Conservation (phyloP, 768 basidiomycete genomes). For the Boletus eberwhitei region DNA sequence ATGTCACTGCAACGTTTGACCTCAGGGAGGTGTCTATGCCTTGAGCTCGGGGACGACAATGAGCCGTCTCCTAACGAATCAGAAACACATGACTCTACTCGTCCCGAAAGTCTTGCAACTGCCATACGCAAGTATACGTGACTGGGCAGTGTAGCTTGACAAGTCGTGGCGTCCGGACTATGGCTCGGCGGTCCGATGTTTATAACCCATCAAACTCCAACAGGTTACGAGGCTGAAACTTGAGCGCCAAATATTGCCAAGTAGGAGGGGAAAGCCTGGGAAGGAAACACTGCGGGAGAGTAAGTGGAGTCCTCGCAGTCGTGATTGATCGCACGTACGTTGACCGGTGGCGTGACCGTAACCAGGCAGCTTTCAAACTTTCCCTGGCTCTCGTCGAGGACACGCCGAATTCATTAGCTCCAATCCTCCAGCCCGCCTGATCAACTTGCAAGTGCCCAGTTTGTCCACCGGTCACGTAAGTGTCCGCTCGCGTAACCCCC, state of each 20-base stretch:
- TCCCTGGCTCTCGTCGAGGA: neutral
- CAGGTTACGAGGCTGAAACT: neutral
- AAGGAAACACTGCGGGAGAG: conserved; percentile 4
- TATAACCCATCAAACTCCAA: neutral
- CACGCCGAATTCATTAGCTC: neutral
- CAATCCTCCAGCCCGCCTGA: neutral
- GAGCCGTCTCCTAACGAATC: neutral
- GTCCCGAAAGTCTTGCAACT: neutral
- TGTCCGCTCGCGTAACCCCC: no score
- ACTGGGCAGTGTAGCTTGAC: no score
- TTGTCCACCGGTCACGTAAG: conserved; percentile 13
- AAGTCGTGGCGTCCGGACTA: neutral
- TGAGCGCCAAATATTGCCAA: neutral
- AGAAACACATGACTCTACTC: no score
- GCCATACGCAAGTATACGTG: neutral
- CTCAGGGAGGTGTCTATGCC: no score
- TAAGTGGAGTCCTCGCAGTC: conserved; percentile 3
- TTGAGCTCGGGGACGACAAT: neutral
- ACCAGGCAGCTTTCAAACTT: neutral
- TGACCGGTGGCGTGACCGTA: conserved; percentile 23
- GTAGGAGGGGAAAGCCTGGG: no score
- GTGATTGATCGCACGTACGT: conserved; percentile 5
- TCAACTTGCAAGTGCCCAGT: neutral
- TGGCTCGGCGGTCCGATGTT: neutral
- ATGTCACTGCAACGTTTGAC: conserved; percentile 1